Conservation (phyloP, 441 rosid genomes). For the Flueggea neowawraea region DNA sequence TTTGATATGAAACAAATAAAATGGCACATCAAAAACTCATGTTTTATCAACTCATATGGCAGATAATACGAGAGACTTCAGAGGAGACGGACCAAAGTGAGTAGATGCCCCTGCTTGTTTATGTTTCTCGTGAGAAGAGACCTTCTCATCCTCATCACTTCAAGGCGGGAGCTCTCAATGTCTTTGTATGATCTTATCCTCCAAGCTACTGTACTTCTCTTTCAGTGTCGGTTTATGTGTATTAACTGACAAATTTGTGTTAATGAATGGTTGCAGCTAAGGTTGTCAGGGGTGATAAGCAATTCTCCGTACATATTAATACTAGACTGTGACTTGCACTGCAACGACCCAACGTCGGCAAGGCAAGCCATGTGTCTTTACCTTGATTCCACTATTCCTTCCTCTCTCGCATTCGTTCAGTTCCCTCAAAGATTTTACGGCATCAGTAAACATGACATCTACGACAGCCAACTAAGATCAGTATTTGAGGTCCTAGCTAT, state of each 20-base stretch:
- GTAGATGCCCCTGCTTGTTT: slow-evolving; percentile 34
- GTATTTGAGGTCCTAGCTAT: neutral
- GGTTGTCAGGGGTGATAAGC: slow-evolving; percentile 35
- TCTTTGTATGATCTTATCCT: slow-evolving; percentile 21
- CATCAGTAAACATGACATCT: slow-evolving; percentile 37
- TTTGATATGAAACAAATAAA: no score
- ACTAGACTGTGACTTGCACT: slow-evolving; percentile 45
- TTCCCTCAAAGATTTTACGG: slow-evolving; percentile 43
- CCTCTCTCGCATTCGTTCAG: slow-evolving; percentile 29
- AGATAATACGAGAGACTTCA: neutral
- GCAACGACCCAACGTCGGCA: slow-evolving; percentile 39
- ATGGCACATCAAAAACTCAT: neutral
- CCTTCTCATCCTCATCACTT: slow-evolving; percentile 34
- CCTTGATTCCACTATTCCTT: slow-evolving; percentile 24
- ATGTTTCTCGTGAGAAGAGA: slow-evolving; percentile 49
- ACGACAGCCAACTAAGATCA: slow-evolving; percentile 8
- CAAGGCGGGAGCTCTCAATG: slow-evolving; percentile 54
- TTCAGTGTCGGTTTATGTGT: no score
- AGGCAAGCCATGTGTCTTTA: slow-evolving; percentile 45
- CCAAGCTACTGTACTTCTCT: neutral
- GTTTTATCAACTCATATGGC: neutral
- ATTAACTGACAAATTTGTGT: no score
- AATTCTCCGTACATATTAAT: slow-evolving; percentile 35
- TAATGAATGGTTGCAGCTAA: slow-evolving; percentile 23
- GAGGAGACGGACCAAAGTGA: slow-evolving; percentile 5